Conservation (phyloP, 495 filamentous ascomycete species). For the Penicillium bialowiezense region DNA sequence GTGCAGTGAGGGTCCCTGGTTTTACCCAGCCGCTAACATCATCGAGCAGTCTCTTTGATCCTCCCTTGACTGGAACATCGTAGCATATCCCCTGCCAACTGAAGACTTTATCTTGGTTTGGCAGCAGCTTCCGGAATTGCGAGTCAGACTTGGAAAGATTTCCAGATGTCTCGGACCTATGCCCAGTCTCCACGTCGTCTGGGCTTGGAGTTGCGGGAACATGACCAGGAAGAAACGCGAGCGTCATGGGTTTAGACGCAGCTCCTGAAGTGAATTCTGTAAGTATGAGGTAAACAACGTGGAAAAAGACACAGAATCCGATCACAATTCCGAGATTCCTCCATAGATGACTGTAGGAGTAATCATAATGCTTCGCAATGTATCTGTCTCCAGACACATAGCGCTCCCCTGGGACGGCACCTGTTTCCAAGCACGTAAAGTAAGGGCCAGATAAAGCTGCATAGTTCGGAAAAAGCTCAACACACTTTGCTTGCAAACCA, state of each 20-base stretch:
- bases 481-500: not conserved
- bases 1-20: not conserved
- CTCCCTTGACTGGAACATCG: not conserved
- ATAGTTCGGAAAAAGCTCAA: not conserved
- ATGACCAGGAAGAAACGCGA: too few relatives aligned
- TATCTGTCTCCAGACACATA: not conserved
- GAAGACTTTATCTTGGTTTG: not conserved
- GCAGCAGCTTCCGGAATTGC: too few relatives aligned
- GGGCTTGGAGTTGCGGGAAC: too few relatives aligned
- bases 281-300: conserved; percentile 58
- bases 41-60: not conserved
- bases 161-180: too few relatives aligned
- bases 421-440: not conserved
- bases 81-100: not conserved
- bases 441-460: not conserved
- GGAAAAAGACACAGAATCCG: conserved; percentile 63
- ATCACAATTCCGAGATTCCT: conserved; percentile 57
- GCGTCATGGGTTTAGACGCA: conserved; percentile 58
- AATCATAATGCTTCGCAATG: not conserved
- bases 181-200: too few relatives aligned
- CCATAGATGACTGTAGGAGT: not conserved
- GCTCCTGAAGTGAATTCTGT: conserved; percentile 63
- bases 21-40: not conserved
- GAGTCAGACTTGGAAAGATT: too few relatives aligned
- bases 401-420: not conserved